Evolutionary conservation across 2,329 filamentous ascomycete genomes (phyloP).

Genomic region (Phaeosphaeria sp.): DNA sequence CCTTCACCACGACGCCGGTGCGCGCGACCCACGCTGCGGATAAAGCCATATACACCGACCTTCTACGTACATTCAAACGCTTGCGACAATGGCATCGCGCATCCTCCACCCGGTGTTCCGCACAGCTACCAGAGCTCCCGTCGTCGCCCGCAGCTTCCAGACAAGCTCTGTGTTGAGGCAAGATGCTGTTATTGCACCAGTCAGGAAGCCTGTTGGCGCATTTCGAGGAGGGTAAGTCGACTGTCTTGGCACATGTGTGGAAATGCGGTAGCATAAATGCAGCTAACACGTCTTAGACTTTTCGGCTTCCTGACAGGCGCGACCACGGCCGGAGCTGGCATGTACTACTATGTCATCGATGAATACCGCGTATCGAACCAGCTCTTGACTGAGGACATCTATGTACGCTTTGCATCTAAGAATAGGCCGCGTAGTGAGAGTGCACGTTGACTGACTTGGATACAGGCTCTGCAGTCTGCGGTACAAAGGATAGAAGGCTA

Average conservation of each 20-base stretch:
- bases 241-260: not conserved
- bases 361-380: slow-evolving; percentile 96
- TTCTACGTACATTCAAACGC: not conserved
- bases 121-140: slow-evolving; percentile 29
- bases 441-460: slow-evolving; percentile 18
- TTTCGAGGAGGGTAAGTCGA: slow-evolving; percentile 72
- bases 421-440: not conserved
- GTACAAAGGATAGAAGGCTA: slow-evolving; percentile 87
- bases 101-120: slow-evolving; percentile 51
- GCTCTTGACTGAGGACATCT: slow-evolving; percentile 92
- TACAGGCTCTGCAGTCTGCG: slow-evolving; percentile 78
- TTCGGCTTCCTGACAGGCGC: slow-evolving; percentile 92
- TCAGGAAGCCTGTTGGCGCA: slow-evolving; percentile 72
- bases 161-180: slow-evolving; percentile 43
- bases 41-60: not conserved
- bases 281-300: slow-evolving; percentile 61
- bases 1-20: not conserved
- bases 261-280: not conserved
- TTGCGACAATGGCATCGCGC: slow-evolving; percentile 53
- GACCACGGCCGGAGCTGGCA: slow-evolving; percentile 76
- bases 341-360: slow-evolving; percentile 91
- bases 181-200: slow-evolving; percentile 50
- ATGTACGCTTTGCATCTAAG: slow-evolving; percentile 67
- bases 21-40: not conserved
- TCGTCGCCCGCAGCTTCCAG: slow-evolving; percentile 47